phyloP scores from a whole-genome alignment of 1,284 basidiomycete species.

The Cutaneotrichosporon cavernicola region DNA sequence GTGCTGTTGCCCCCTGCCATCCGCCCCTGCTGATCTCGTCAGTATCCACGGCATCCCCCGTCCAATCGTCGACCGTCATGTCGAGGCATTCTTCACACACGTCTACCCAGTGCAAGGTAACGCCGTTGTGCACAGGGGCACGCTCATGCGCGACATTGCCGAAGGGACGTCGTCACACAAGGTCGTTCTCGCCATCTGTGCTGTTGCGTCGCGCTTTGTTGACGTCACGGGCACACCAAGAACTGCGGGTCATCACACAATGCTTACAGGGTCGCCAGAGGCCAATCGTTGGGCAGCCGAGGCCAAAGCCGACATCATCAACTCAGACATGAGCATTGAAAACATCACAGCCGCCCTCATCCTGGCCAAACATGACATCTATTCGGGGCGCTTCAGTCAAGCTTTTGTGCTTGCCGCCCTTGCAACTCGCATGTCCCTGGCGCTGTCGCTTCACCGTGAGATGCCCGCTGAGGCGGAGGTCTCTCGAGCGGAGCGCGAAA shows the following conservation, averaged over 20 bases:
- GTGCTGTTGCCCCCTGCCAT: background rate
- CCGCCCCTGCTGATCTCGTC: background rate
- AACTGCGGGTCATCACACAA: background rate
- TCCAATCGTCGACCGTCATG: constrained; percentile 21
- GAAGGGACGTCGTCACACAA: constrained; percentile 21
- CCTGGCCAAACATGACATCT: constrained; percentile 31
- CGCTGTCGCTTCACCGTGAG: constrained; percentile 25
- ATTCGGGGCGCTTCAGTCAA: constrained; percentile 22
- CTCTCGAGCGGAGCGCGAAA: constrained; percentile 24
- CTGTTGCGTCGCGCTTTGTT: constrained; percentile 26
- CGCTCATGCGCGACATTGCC: constrained; percentile 21
- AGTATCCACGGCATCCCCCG: constrained; percentile 24
- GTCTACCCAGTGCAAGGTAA: constrained; percentile 28
- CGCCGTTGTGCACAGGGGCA: constrained; percentile 27
- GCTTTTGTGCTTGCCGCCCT: constrained; percentile 24
- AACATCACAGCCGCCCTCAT: constrained; percentile 27
- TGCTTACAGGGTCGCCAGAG: background rate
- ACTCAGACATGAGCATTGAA: constrained; percentile 27
- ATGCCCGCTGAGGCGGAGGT: constrained; percentile 13
- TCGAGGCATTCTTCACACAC: constrained; percentile 28
- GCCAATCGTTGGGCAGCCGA: constrained; percentile 26
- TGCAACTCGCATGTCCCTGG: constrained; percentile 25
- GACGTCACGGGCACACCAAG: constrained; percentile 8
- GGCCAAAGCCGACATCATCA: constrained; percentile 23
- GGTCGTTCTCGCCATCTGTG: constrained; percentile 27